These are phyloP conservation scores for Rhizophagus clarus DNA, from an alignment of 192 early-diverging fungal genomes.

Conservation along the genomic window DNA sequence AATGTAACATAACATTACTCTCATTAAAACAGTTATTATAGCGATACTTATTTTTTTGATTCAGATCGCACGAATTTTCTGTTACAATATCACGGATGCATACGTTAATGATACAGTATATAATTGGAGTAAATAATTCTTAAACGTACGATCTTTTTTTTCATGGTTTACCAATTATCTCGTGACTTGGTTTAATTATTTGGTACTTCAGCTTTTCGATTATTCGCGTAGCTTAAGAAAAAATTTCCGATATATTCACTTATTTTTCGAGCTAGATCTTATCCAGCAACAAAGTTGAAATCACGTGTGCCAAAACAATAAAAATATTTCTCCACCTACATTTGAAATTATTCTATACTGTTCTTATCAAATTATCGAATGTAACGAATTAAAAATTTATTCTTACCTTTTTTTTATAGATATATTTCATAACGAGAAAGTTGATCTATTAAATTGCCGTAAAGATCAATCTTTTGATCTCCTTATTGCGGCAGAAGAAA, in stretches of 20 bases:
- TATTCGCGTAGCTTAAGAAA: slow-evolving; percentile 9
- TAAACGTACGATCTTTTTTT: too few relatives aligned
- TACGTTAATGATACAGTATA: too few relatives aligned
- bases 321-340: not conserved
- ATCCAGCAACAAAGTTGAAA: not conserved
- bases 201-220: not conserved
- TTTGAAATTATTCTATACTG: slow-evolving; percentile 7
- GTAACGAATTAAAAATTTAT: not conserved
- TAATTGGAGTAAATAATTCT: too few relatives aligned
- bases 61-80: too few relatives aligned
- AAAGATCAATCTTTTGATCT: not conserved
- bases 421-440: slow-evolving; percentile 19
- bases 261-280: slow-evolving; percentile 15
- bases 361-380: not conserved
- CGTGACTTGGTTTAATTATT: slow-evolving; percentile 2
- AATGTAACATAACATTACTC: too few relatives aligned
- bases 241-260: slow-evolving; percentile 11
- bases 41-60: too few relatives aligned
- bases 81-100: too few relatives aligned
- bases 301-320: not conserved
- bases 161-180: too few relatives aligned
- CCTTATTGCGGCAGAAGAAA: slow-evolving; percentile 16
- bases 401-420: not conserved
- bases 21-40: too few relatives aligned
- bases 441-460: slow-evolving; percentile 11